A percentile compares a stretch with the other conserved stretches of the same genome.
Evolutionary conservation across 805 yeast species (phyloP).

Genomic region (Huiozyma naganishii): DNA sequence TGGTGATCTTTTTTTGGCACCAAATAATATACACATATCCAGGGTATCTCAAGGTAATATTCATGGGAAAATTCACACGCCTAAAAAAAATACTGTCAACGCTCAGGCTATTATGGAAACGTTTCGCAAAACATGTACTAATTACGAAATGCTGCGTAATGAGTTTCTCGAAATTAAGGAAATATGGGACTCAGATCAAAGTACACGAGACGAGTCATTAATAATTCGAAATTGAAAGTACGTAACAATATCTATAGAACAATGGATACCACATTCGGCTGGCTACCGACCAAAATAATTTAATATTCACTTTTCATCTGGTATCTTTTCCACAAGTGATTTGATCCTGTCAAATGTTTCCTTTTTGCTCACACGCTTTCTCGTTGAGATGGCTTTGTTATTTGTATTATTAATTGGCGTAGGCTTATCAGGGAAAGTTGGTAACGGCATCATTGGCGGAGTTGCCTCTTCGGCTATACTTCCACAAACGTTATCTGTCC

Average conservation of each 20-base stretch:
- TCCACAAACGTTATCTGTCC: too few species aligned
- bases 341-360: conserved; percentile 26
- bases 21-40: conserved; percentile 75
- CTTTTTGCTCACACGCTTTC: conserved; percentile 26
- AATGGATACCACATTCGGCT: too few species aligned
- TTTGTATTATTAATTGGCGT: background rate
- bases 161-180: conserved; percentile 51
- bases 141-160: conserved; percentile 35
- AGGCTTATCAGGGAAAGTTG: background rate
- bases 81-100: conserved; percentile 36
- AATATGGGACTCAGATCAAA: conserved; percentile 29
- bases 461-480: background rate
- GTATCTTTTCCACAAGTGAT: conserved; percentile 16
- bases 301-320: too few species aligned
- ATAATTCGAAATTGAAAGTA: background rate
- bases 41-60: conserved; percentile 45
- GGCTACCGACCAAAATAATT: too few species aligned
- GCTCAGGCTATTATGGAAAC: conserved; percentile 65
- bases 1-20: conserved; percentile 73
- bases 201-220: conserved; percentile 21
- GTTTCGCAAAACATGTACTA: conserved; percentile 52
- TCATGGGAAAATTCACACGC: conserved; percentile 23
- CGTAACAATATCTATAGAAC: too few species aligned
- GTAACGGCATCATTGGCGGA: background rate
- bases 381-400: conserved; percentile 8